Base-by-base conservation (phyloP, 495 filamentous ascomycete species). In the Amniculicola lignicola region DNA sequence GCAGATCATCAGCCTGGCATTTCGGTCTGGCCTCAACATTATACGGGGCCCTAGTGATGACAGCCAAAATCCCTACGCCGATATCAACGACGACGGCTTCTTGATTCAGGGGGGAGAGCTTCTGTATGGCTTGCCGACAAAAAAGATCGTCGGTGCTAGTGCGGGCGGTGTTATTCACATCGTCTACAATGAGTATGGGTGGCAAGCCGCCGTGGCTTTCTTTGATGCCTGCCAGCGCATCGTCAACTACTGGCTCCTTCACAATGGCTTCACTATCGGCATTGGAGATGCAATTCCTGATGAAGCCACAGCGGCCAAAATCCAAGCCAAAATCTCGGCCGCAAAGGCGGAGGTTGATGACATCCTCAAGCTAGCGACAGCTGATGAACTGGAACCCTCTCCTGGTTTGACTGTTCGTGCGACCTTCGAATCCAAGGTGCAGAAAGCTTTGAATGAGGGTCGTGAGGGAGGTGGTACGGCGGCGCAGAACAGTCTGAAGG, bases 231-330 rank as follows among this genome's bases (percentile, higher is more conserved):
- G 84, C 28, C 93, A 99, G 70, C 82, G 85, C 14, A 90, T 97
- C 33, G 86, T 97, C 56, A 89, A 89, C 67, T 96, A 96, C 71
- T 97, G 93, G 93, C 80, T 99, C 10, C 76, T 97, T n/a, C 94
- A 99, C 71, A 86, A 96, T 66, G 93, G 93, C 38, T 93, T 94
- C 74, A 95, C 89, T 72, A 96, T 99, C 57, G 93, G 93, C 72
- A 97, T 99, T 57, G 93, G 93, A 71, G 93, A 99, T 69, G 97
- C 94, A 0, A 92, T 99, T 69, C 93, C 93, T 4, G 92, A 97
- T 66, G 76, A 77, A 35, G 69, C 69, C 1, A 96, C 92, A 14
- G 92, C 94, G 51, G 73, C 80, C n/a, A 80, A 83, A 64, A 90
- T 99, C 42, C 82, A 93, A 59, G 78, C 81, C 1, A 84, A 86